Percentiles rank a stretch among this genome's conserved stretches.
phyloP scores from a whole-genome alignment of 163 green algal species.

The Picocystis sp. region DNA sequence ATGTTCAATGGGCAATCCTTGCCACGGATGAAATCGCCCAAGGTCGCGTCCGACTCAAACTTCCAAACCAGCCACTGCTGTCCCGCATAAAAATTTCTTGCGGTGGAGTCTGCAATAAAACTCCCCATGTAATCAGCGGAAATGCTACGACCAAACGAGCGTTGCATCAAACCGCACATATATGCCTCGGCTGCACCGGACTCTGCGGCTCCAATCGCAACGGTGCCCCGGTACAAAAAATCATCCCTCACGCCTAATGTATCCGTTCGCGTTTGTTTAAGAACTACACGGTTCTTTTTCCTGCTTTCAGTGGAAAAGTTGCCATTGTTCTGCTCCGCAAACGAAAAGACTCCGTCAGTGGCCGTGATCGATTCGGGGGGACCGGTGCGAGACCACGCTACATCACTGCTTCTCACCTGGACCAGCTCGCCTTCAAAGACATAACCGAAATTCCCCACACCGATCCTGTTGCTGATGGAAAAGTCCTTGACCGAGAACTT shows the following conservation, averaged over 20 bases:
- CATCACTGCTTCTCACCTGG: not conserved
- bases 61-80: slow-evolving; percentile 81
- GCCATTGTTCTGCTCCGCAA: slow-evolving; percentile 41
- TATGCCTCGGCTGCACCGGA: slow-evolving; percentile 69
- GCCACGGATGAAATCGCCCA: slow-evolving; percentile 35
- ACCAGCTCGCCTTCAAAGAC: slow-evolving; percentile 2
- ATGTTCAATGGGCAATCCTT: slow-evolving; percentile 12
- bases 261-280: slow-evolving; percentile 45
- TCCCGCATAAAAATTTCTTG: slow-evolving; percentile 40
- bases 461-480: slow-evolving; percentile 43
- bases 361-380: not conserved
- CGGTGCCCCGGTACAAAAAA: slow-evolving; percentile 68
- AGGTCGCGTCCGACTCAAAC: slow-evolving; percentile 73
- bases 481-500: slow-evolving; percentile 35
- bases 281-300: slow-evolving; percentile 67
- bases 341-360: not conserved
- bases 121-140: slow-evolving; percentile 46
- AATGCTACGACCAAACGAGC: slow-evolving; percentile 16
- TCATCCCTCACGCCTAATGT: slow-evolving; percentile 21
- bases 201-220: slow-evolving; percentile 68
- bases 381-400: not conserved
- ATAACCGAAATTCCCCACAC: not conserved
- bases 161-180: slow-evolving; percentile 50
- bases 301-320: slow-evolving; percentile 66
- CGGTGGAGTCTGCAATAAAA: slow-evolving; percentile 32